phyloP scores from a whole-genome alignment of 202 grass and related monocot genomes.

The Brachypodium distachyon region DNA sequence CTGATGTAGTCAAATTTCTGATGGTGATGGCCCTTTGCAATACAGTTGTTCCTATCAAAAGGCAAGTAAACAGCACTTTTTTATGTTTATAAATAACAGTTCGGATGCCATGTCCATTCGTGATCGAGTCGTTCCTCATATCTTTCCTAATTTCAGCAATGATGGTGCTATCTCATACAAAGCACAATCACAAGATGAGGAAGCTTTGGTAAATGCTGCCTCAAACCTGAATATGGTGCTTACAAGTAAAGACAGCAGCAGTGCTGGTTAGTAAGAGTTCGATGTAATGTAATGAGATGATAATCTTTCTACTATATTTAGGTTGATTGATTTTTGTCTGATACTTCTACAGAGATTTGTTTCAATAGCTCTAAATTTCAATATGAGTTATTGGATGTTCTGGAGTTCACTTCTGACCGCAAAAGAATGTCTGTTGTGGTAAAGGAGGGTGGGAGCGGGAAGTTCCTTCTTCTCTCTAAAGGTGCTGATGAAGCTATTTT shows the following conservation, averaged over 20 bases:
- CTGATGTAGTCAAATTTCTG: conserved; percentile 75
- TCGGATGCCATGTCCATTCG: neutral
- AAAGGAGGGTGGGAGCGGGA: conserved; percentile 50
- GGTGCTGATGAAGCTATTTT: conserved; percentile 89
- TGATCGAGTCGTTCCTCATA: conserved; percentile 22
- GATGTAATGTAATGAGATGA: conserved; percentile 3
- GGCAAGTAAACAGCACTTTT: conserved; percentile 28
- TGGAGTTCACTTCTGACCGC: conserved; percentile 96
- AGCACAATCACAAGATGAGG: conserved; percentile 95
- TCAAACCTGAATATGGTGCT: conserved; percentile 74
- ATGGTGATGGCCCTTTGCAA: conserved; percentile 91
- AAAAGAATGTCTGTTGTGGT: conserved; percentile 90
- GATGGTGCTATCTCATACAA: conserved; percentile 60
- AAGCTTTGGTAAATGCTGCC: conserved; percentile 83
- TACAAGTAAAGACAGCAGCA: conserved; percentile 52
- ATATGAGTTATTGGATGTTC: conserved; percentile 68
- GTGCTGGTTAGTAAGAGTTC: conserved; percentile 44
- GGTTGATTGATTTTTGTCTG: neutral
- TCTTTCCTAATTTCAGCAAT: conserved; percentile 35
- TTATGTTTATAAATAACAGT: neutral
- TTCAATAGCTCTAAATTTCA: conserved; percentile 45
- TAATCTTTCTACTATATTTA: neutral
- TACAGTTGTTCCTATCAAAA: conserved; percentile 80
- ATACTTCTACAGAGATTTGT: conserved; percentile 57
- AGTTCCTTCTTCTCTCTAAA: conserved; percentile 73